phyloP scores from a whole-genome alignment of 1,284 basidiomycete genomes.

The Puccinia sorghi region DNA sequence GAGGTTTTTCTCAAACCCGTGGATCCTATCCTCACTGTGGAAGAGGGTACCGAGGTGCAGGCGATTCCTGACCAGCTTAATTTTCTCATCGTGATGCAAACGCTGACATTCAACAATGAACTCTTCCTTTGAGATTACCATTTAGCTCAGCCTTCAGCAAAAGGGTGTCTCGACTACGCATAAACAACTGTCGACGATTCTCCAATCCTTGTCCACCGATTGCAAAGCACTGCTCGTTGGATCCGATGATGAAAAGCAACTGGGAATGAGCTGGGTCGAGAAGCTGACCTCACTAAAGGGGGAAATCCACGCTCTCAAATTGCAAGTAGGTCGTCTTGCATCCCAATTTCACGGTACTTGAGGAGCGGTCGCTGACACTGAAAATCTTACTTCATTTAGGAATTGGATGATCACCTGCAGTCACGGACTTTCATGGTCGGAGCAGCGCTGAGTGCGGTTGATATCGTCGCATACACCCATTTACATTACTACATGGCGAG shows the following conservation, averaged over 20 bases:
- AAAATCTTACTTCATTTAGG: neutral
- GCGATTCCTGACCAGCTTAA: neutral
- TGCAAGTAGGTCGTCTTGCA: constrained; percentile 4
- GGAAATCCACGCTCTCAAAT: neutral
- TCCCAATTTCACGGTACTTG: neutral
- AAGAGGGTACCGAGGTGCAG: constrained; percentile 16
- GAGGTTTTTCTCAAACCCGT: constrained; percentile 28
- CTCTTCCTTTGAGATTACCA: neutral
- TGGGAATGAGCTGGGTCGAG: constrained; percentile 12
- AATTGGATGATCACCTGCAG: constrained; percentile 33
- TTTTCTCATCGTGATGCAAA: no score
- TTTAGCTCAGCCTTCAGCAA: constrained; percentile 30
- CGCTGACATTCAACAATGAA: no score
- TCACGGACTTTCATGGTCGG: constrained; percentile 37
- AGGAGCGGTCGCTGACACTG: neutral
- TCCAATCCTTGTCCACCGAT: constrained; percentile 1
- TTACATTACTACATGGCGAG: constrained; percentile 44
- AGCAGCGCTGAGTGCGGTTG: neutral
- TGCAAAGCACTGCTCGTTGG: constrained; percentile 9
- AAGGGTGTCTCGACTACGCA: neutral
- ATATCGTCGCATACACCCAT: constrained; percentile 30
- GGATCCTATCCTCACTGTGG: neutral
- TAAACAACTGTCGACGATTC: constrained; percentile 10
- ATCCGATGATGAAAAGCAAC: constrained; percentile 13
- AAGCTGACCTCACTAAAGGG: constrained; percentile 1